Evolutionary conservation across 805 yeast genomes (phyloP).

Genomic region (Spathaspora boniae): DNA sequence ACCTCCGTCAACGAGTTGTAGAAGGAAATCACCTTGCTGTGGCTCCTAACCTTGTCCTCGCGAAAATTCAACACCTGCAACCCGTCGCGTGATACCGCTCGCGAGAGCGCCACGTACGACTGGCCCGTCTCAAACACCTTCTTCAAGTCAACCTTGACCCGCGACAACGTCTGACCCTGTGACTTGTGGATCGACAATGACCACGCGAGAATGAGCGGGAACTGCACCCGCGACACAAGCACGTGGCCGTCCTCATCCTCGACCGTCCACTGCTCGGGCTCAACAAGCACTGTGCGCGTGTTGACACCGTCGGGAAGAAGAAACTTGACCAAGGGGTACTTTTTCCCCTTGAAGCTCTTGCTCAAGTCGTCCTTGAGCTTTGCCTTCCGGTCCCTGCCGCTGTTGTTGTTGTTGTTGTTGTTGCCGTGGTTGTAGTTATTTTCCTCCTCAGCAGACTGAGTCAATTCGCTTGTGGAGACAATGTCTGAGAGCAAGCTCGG

Average conservation of each 20-base stretch:
- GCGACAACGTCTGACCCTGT: slow-evolving; percentile 82
- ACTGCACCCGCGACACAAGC: slow-evolving; percentile 69
- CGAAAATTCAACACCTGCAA: slow-evolving; percentile 77
- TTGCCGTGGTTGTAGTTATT: too few species aligned
- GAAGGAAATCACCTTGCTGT: slow-evolving; percentile 66
- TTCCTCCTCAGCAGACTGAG: slow-evolving; percentile 12
- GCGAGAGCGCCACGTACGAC: slow-evolving; percentile 90
- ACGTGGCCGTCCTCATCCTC: slow-evolving; percentile 71
- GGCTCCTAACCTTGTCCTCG: slow-evolving; percentile 60
- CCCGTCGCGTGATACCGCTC: slow-evolving; percentile 83
- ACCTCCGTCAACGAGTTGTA: slow-evolving; percentile 46
- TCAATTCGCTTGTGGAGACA: slow-evolving; percentile 1
- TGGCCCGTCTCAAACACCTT: slow-evolving; percentile 88
- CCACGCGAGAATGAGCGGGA: slow-evolving; percentile 95
- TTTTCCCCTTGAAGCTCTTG: slow-evolving; percentile 43
- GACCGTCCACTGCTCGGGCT: slow-evolving; percentile 77
- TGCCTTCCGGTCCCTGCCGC: slow-evolving; percentile 51
- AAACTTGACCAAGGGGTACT: slow-evolving; percentile 76
- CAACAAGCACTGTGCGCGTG: slow-evolving; percentile 70
- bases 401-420: too few species aligned
- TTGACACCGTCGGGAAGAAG: slow-evolving; percentile 62
- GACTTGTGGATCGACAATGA: slow-evolving; percentile 93
- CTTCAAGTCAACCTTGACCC: slow-evolving; percentile 84
- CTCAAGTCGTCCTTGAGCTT: slow-evolving; percentile 41
- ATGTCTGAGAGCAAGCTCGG: neutral